These are phyloP conservation scores for Lasiosphaeria hispida DNA, from an alignment of 495 filamentous ascomycete species.

Conservation along the genomic window DNA sequence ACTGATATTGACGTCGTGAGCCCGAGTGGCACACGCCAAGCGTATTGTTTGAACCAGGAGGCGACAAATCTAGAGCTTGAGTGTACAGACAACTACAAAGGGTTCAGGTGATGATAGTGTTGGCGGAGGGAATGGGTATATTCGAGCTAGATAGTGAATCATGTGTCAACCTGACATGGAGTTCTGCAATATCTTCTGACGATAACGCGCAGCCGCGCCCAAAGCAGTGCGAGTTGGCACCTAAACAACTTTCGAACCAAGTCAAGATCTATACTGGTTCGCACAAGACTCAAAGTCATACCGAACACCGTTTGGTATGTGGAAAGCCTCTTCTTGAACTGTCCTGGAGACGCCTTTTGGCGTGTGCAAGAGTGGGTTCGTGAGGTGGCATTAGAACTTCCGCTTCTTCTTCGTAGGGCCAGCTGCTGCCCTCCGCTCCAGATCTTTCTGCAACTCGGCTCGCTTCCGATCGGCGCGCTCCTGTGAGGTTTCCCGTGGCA, in stretches of 20 bases:
- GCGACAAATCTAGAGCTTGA: constrained; percentile 42
- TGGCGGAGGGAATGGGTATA: neutral
- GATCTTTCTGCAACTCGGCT: constrained; percentile 59
- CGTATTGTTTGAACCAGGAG: constrained; percentile 56
- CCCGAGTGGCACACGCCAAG: constrained; percentile 47
- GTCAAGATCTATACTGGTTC: no score
- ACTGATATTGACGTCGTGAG: constrained; percentile 51
- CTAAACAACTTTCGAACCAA: no score
- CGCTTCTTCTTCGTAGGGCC: constrained; percentile 66
- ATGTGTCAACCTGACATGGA: no score
- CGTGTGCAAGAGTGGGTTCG: no score
- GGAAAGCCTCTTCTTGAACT: neutral
- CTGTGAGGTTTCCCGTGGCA: constrained; percentile 40
- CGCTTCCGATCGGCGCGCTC: constrained; percentile 63
- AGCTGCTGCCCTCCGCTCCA: constrained; percentile 64
- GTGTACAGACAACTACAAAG: constrained; percentile 34
- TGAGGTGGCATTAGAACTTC: constrained; percentile 43
- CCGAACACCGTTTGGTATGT: neutral
- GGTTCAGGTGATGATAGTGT: constrained; percentile 24
- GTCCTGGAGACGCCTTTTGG: no score
- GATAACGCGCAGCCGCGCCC: no score
- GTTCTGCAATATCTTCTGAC: no score
- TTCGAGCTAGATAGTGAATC: neutral
- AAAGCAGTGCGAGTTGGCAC: no score
- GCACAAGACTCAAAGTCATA: no score